phyloP scores from a whole-genome alignment of 2,329 filamentous ascomycete species.

The Epichloe baconii region DNA sequence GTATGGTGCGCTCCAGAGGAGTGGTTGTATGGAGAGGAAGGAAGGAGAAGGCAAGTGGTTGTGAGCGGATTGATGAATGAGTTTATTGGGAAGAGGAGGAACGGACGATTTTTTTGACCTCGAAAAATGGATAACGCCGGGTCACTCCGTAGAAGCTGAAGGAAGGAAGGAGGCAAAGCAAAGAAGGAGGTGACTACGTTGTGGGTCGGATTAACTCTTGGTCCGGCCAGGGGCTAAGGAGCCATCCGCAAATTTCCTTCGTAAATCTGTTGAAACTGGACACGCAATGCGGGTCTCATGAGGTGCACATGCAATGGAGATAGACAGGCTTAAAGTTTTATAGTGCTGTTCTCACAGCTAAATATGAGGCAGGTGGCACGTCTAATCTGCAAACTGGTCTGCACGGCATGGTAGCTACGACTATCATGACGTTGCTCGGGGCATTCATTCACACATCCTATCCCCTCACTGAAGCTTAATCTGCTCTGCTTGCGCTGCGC shows the following conservation, averaged over 20 bases:
- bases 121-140: conserved; percentile 19
- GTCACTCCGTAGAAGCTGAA: conserved; percentile 25
- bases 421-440: no score
- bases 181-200: neutral
- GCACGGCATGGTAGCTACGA: no score
- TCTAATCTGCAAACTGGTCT: no score
- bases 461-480: no score
- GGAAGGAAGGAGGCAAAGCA: conserved; percentile 28
- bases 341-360: no score
- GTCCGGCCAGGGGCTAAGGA: conserved; percentile 3
- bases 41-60: conserved; percentile 14
- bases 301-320: no score
- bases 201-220: conserved; percentile 16
- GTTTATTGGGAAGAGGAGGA: conserved; percentile 15
- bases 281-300: no score
- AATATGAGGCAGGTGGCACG: no score
- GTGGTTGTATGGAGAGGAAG: conserved; percentile 15
- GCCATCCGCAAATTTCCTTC: no score
- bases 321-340: no score
- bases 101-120: conserved; percentile 21
- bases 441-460: no score
- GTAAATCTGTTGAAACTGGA: neutral
- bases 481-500: no score
- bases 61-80: conserved; percentile 7
- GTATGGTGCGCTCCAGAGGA: conserved; percentile 18